Evolutionary conservation across 2,329 filamentous ascomycete genomes (phyloP), one percentile per base, ranked within the genome.

Genomic region (Neoarthrinium moseri): DNA sequence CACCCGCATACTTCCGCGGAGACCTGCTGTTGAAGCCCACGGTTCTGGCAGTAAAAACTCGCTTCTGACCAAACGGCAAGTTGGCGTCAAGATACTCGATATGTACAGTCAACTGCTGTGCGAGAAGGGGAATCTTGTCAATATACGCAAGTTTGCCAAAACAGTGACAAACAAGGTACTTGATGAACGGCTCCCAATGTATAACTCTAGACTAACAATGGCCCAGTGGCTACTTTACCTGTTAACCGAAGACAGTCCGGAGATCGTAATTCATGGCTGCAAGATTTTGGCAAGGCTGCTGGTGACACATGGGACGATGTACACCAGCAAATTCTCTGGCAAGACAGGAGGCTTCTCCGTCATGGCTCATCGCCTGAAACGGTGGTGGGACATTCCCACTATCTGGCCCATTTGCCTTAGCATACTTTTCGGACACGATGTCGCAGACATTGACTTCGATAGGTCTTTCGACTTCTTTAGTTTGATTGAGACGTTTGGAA

Each of bases 91-190:
- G 51, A 80, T 96, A 43, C 71, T 96, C 17, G 81, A 81, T 52
- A 83, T 95, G 67, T 92, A 94, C 59, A 80, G 86, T 6, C 78
- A 84, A 21, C 74, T 96, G 10, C 72, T 96, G 8, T 96, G 91
- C 58, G 83, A 89, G 50, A 81, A 82, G 56, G 78, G 78, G 18
- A 89, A 85, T 52, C 69, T 78, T 8, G 73, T 73, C 12, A 83
- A 86, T 50, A 87, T 96, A 46, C 83, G 85, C 60, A 94, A 91
- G 57, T 97, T 99, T 72, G 89, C 91, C 5, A 88, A 87, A 60
- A 95, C 92, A 2, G 92, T 99, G 7, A 96, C 92, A 18, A 96
- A 95, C 56, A 96, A 96, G 78, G 88, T 90, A 72, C 60, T 73
- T 66, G 51, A 53, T 46, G 49, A 46, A 35, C 40, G 49, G 46